Evolutionary conservation across 2,329 filamentous ascomycete genomes (phyloP).

Genomic region (Fusarium guadeloupense): DNA sequence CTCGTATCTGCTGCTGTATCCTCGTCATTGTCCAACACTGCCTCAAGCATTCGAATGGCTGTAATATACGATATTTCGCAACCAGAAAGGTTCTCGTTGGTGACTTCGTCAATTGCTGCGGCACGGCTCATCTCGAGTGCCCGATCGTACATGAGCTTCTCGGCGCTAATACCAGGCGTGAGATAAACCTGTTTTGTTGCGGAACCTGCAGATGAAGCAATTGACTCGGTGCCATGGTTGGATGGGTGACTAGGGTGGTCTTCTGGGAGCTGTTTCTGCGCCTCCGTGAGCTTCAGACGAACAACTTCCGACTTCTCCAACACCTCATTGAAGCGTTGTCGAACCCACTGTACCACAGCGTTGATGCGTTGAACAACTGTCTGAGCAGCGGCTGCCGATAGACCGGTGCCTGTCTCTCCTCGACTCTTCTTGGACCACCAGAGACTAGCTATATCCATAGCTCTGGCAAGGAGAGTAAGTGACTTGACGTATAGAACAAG

Average conservation of each 20-base stretch:
- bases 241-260: constrained; percentile 88
- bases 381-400: constrained; percentile 55
- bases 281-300: constrained; percentile 85
- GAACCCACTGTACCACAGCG: constrained; percentile 94
- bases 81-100: constrained; percentile 84
- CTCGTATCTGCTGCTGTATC: constrained; percentile 48
- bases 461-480: constrained; percentile 86
- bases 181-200: constrained; percentile 83
- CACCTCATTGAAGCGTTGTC: constrained; percentile 94
- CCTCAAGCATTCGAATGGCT: constrained; percentile 93
- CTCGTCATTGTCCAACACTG: constrained; percentile 86
- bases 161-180: constrained; percentile 88
- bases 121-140: constrained; percentile 96
- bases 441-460: constrained; percentile 91
- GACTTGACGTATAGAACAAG: constrained; percentile 97
- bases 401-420: constrained; percentile 60
- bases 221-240: constrained; percentile 73
- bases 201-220: constrained; percentile 65
- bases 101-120: constrained; percentile 94
- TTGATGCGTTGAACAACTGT: constrained; percentile 79
- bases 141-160: constrained; percentile 98
- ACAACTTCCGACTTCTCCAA: constrained; percentile 96
- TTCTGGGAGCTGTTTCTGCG: constrained; percentile 82
- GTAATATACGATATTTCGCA: constrained; percentile 95
- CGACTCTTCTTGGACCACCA: constrained; percentile 89